Conservation (phyloP, 257 asterid species). For the Primulina tabacum region DNA sequence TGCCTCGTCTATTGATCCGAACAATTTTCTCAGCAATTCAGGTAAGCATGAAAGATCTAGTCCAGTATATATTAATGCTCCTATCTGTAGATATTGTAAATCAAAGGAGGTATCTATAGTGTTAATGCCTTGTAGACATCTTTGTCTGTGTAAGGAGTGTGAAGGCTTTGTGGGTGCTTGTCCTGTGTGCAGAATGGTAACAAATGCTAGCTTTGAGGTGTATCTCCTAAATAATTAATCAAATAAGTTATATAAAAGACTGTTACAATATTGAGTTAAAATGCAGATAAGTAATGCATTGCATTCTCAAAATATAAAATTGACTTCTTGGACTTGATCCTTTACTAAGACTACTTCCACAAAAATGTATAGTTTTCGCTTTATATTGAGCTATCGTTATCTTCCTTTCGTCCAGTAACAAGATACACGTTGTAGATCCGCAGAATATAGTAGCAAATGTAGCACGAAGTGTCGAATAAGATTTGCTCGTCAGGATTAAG, state of each 20-base stretch:
- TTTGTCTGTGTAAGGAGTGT: conserved; percentile 82
- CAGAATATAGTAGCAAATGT: neutral
- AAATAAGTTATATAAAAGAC: conserved; percentile 22
- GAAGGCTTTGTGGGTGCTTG: conserved; percentile 59
- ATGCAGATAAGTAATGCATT: no score
- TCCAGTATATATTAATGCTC: conserved; percentile 24
- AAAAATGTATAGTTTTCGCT: neutral
- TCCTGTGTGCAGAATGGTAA: conserved; percentile 67
- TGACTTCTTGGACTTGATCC: no score
- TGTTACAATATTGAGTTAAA: neutral
- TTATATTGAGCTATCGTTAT: neutral
- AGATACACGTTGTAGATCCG: neutral
- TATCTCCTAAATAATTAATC: conserved; percentile 44
- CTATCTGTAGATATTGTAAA: conserved; percentile 59
- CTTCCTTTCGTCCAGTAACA: neutral
- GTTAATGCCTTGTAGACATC: conserved; percentile 87
- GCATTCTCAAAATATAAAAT: no score
- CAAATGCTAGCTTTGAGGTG: conserved; percentile 63
- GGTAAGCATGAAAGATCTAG: conserved; percentile 30
- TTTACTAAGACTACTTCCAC: neutral
- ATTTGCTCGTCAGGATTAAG: neutral
- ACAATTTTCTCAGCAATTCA: conserved; percentile 39
- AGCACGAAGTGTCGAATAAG: neutral
- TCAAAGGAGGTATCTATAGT: conserved; percentile 57
- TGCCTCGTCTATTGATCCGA: conserved; percentile 59